phyloP scores from a whole-genome alignment of 176 grass and related monocot genomes.

The Aegilops sharonensis region DNA sequence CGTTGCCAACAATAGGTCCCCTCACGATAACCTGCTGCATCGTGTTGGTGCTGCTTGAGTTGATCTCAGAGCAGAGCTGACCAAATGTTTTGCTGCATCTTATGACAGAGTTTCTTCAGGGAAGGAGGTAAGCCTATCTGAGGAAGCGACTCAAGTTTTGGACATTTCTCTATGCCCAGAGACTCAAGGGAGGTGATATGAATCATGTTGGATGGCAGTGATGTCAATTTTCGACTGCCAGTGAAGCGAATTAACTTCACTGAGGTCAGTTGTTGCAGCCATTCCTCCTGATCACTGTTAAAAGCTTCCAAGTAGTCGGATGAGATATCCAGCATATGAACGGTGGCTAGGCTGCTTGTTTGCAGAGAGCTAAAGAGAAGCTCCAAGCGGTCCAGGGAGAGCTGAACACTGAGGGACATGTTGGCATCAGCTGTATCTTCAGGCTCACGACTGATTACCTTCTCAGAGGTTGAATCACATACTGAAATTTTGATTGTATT shows the following conservation, averaged over 20 bases:
- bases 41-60: not conserved
- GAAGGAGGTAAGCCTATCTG: not conserved
- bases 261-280: conserved; percentile 28
- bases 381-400: not conserved
- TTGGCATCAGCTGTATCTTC: not conserved
- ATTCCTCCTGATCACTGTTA: conserved; percentile 12
- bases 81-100: not conserved
- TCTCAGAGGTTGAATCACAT: not conserved
- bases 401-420: not conserved
- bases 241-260: conserved; percentile 21
- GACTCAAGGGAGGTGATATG: not conserved
- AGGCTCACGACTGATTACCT: not conserved
- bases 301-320: not conserved
- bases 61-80: not conserved
- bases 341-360: not conserved
- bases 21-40: not conserved
- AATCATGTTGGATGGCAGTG: conserved; percentile 19
- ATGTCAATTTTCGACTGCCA: not conserved
- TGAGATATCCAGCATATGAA: conserved; percentile 3
- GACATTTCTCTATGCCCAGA: not conserved
- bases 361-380: not conserved
- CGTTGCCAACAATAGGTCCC: not conserved
- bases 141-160: not conserved
- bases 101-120: conserved; percentile 6
- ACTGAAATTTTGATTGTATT: not conserved